Conservation (phyloP, 2,329 filamentous ascomycete species). For the Penicillium hordei region DNA sequence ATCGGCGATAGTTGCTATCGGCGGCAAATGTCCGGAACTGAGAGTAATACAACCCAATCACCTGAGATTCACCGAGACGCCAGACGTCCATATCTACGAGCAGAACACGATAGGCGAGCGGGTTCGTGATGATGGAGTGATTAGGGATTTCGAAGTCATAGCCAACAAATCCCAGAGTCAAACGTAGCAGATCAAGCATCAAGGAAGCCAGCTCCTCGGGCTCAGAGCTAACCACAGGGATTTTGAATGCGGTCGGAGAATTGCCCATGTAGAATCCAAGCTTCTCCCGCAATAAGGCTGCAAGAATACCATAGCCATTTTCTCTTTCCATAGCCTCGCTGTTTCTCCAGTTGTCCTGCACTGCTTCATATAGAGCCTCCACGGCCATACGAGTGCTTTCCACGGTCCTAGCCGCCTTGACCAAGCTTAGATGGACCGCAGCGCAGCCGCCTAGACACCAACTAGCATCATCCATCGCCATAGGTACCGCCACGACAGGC, state of each 20-base stretch:
- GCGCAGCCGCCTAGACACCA: conserved; percentile 94
- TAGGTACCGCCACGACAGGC: conserved; percentile 77
- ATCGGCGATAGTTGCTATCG: conserved; percentile 88
- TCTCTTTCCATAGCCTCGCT: conserved; percentile 98
- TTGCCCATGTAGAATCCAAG: conserved; percentile 47
- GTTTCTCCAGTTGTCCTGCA: conserved; percentile 91
- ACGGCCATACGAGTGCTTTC: conserved; percentile 74
- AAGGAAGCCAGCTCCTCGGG: conserved; percentile 53
- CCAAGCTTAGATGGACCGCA: conserved; percentile 76
- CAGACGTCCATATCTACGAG: conserved; percentile 92
- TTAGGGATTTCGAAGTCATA: conserved; percentile 78
- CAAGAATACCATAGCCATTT: conserved; percentile 87
- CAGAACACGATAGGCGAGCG: conserved; percentile 86
- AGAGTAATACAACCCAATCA: conserved; percentile 86
- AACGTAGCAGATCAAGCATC: conserved; percentile 64
- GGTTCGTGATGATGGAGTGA: conserved; percentile 92
- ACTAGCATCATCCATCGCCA: conserved; percentile 83
- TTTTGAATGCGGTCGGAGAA: conserved; percentile 44
- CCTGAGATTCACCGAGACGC: conserved; percentile 72
- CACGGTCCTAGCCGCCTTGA: conserved; percentile 71
- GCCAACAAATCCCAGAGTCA: conserved; percentile 83
- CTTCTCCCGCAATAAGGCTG: conserved; percentile 79
- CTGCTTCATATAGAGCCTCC: conserved; percentile 79
- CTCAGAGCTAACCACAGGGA: conserved; percentile 36
- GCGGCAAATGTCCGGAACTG: conserved; percentile 87